Evolutionary conservation across 306 rosid species (phyloP).

Genomic region (Glycine tomentella): DNA sequence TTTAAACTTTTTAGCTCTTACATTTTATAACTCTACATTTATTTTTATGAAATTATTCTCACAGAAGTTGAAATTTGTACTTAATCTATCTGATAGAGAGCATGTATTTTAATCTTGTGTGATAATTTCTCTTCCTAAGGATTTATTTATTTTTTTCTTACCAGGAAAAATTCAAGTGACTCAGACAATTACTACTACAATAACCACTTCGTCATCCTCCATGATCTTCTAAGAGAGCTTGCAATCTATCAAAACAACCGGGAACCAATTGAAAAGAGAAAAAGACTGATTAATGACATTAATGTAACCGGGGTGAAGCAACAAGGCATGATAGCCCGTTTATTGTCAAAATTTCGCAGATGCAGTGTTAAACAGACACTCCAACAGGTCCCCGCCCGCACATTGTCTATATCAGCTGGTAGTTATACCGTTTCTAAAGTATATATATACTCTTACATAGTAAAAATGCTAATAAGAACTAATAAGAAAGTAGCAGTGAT

Average conservation of each 20-base stretch:
- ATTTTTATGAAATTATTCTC: not conserved
- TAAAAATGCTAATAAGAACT: not conserved
- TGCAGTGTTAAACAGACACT: constrained; percentile 37
- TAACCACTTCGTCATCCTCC: constrained; percentile 56
- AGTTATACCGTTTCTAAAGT: constrained; percentile 23
- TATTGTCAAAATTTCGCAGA: constrained; percentile 48
- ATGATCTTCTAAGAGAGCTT: constrained; percentile 70
- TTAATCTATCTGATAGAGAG: not conserved
- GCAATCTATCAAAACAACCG: constrained; percentile 52
- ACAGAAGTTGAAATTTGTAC: constrained; percentile 8
- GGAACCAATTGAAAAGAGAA: constrained; percentile 49
- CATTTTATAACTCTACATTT: not conserved
- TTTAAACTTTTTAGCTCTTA: not conserved
- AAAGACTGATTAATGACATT: constrained; percentile 51
- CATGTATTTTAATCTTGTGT: not conserved
- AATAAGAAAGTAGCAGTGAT: not conserved
- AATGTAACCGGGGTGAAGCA: constrained; percentile 38
- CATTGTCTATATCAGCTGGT: constrained; percentile 72
- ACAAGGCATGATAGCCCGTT: constrained; percentile 30
- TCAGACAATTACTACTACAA: constrained; percentile 50
- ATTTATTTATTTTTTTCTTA: constrained; percentile 8
- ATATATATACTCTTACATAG: not conserved
- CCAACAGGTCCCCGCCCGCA: constrained; percentile 46
- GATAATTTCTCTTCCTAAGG: not conserved
- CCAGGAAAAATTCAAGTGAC: constrained; percentile 57